A percentile compares a stretch with the other conserved stretches of the same genome.
phyloP scores from a whole-genome alignment of 2,329 filamentous ascomycete genomes.

The Orbilia ellipsospora region DNA sequence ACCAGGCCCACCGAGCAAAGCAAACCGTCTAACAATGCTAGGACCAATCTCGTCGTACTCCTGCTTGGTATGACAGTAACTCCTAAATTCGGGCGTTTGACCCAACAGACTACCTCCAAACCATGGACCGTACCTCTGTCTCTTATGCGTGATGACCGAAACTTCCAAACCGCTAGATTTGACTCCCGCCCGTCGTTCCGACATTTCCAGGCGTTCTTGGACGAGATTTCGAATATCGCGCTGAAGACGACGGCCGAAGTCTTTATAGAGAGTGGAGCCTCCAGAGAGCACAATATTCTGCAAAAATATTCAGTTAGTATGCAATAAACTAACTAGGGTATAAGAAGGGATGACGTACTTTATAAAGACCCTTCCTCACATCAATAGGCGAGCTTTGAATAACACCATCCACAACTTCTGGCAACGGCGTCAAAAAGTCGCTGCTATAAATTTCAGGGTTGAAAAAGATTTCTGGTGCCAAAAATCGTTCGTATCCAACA shows the following conservation, averaged over 20 bases:
- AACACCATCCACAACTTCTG: conserved; percentile 92
- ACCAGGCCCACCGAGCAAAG: conserved; percentile 86
- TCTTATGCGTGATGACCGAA: conserved; percentile 96
- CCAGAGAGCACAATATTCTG: conserved; percentile 96
- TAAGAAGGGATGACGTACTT: conserved; percentile 62
- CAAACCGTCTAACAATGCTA: conserved; percentile 93
- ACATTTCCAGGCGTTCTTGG: conserved; percentile 89
- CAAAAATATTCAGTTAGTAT: background rate
- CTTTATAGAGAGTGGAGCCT: conserved; percentile 97
- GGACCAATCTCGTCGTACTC: conserved; percentile 96
- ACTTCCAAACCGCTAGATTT: conserved; percentile 95
- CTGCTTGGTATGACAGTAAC: conserved; percentile 95
- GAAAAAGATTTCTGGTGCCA: conserved; percentile 99
- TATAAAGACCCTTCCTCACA: conserved; percentile 95
- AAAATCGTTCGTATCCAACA: conserved; percentile 96
- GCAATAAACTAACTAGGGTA: background rate
- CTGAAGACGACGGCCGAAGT: conserved; percentile 95
- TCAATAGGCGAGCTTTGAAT: conserved; percentile 98
- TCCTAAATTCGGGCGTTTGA: conserved; percentile 97
- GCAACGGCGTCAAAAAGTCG: conserved; percentile 95
- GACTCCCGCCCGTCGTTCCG: conserved; percentile 88
- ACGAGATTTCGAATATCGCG: conserved; percentile 97
- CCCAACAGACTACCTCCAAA: conserved; percentile 96
- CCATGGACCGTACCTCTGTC: conserved; percentile 97
- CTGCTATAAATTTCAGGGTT: conserved; percentile 99